Conservation (phyloP, 345 rosid genomes). For the Acer negundo region DNA sequence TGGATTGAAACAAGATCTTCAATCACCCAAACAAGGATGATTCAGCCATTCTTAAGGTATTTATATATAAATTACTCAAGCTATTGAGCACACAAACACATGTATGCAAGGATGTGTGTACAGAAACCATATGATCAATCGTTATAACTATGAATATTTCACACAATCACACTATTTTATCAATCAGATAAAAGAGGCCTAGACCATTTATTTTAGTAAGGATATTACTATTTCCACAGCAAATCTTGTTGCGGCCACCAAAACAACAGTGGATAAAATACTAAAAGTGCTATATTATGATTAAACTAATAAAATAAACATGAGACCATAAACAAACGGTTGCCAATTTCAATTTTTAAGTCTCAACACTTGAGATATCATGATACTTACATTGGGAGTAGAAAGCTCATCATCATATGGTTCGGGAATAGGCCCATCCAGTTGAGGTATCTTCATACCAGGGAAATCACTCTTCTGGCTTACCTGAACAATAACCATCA, state of each 20-base stretch:
- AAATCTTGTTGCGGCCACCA: not conserved
- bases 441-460: conserved; percentile 68
- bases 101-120: not conserved
- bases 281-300: not conserved
- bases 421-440: conserved; percentile 94
- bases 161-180: no score
- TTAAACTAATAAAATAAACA: not conserved
- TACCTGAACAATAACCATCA: conserved; percentile 35
- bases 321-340: not conserved
- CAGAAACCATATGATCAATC: not conserved
- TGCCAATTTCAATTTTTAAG: not conserved
- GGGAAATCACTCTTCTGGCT: conserved; percentile 28
- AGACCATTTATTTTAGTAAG: not conserved
- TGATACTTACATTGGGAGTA: conserved; percentile 81
- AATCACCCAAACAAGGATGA: not conserved
- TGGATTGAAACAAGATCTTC: not conserved
- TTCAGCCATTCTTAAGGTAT: not conserved
- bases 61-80: not conserved
- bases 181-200: not conserved
- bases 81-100: not conserved
- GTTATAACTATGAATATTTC: not conserved
- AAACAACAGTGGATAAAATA: not conserved
- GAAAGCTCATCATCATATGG: conserved; percentile 90
- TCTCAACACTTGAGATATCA: not conserved
- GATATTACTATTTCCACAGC: not conserved